Base-by-base conservation (phyloP, 1,284 basidiomycete genomes). In the Pyrrhoderma lamaoense region DNA sequence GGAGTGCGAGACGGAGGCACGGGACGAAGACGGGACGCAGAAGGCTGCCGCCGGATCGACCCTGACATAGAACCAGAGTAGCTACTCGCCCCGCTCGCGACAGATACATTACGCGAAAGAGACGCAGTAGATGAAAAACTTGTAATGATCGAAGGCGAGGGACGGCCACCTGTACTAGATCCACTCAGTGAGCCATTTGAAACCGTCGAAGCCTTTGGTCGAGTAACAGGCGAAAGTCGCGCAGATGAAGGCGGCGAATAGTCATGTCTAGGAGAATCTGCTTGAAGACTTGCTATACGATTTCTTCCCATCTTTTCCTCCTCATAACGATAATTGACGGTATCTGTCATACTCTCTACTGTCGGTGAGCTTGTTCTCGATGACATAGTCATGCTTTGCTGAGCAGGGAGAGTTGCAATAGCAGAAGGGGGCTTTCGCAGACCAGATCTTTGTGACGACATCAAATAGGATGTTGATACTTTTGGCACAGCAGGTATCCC, bases 1-100 rank as follows among this genome's bases (percentile, higher is more conserved):
- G 54, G 54, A 27, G 46, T 50, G 21, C 50, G 54, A 4, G 51
- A 52, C 40, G 54, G 54, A 19, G 54, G 54, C 8, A 56, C 45
- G 8, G 54, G 22, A 9, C 54, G 46, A n/a, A 56, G 25, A 8
- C 54, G 54, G 9, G 51, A 39, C 3, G 42, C 43, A n/a, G 54
- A 56, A n/a, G 47, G 35, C 40, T 56, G 47, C 11, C 51, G 50
- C 14, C 42, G 45, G 21, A 56, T 42, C 14, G 49, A 46, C 38
- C n/a, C 38, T 31, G 45, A n/a, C 14, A 38, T 35, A 13, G 53
- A 55, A n/a, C 47, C 48, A 5, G 22, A 19, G 13, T 34, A 34
- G 18, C 52, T 45, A 16, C 42, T 39, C 14, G 31, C 44, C 9
- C 52, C 47, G 22, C 42, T 44, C 21, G 42, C 45, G 25, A 42